Base-by-base conservation (phyloP, 768 basidiomycete genomes). In the Amanita fuliginea region DNA sequence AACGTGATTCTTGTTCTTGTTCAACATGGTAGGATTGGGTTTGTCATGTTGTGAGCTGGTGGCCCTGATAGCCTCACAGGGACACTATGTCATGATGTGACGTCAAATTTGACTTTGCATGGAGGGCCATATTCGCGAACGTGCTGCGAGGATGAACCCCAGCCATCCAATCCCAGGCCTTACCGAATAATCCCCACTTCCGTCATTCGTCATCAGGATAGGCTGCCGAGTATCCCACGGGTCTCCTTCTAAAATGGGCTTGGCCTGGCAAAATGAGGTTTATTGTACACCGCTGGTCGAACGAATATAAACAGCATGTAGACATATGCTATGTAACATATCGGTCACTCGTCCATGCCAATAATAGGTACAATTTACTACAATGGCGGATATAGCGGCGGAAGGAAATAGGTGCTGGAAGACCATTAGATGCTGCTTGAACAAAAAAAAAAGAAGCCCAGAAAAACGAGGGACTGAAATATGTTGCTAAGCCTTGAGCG, bases 401-500 rank as follows among this genome's bases (percentile, higher is more conserved):
- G 22, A 36, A 50, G 9, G 28, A 14, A 30, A 41, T 24, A 36
- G 26, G 28, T 19, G 26, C 11, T 11, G 46, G 16, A 56, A 54
- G 47, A 57, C 57, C 54, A 54, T 55, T 59, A 58, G 55, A 62
- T 62, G 59, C 57, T 54, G 37, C 34, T 30, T 24, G 35, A 47
- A 26, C 42, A 47, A 52, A 48, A 49, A 52, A 52, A 47, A 48
- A 49, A 52, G 53, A 52, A 54, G 53, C 55, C 55, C 46, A 41
- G 44, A 46, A 43, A 55, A 40, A 41, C 26, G 24, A 49, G 32
- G 42, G 41, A 57, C 22, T 51, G 52, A 51, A 52, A 40, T 10
- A 18, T 43, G 41, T 34, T 30, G 26, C 42, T 43, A 50, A 43
- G 30, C 24, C 42, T 68, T 71, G 55, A 70, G 49, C 7, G 80